These are phyloP conservation scores for Diaporthe citri DNA, from an alignment of 2,329 filamentous ascomycete genomes.

Conservation along the genomic window DNA sequence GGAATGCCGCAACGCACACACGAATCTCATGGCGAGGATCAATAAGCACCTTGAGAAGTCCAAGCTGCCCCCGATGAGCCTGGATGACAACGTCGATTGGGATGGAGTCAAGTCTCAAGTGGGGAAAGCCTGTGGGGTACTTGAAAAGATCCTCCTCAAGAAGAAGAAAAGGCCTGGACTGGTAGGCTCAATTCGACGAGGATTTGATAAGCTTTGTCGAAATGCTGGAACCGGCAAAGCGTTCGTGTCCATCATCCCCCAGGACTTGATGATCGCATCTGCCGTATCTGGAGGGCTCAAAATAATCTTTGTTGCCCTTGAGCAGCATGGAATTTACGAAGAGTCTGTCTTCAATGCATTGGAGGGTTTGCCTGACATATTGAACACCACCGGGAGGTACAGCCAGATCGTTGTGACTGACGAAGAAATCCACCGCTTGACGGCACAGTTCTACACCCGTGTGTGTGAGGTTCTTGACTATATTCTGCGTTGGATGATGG, in stretches of 20 bases:
- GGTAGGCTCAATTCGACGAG: background rate
- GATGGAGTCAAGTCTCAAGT: background rate
- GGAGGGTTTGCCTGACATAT: background rate
- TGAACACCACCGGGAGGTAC: background rate
- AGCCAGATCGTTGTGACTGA: background rate
- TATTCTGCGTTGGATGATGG: background rate
- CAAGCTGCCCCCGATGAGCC: background rate
- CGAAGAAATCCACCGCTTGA: background rate
- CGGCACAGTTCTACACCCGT: background rate
- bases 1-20: background rate
- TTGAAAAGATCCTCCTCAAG: background rate
- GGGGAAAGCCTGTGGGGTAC: background rate
- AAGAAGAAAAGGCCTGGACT: background rate
- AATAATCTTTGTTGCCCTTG: background rate
- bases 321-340: background rate
- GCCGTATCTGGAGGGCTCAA: background rate
- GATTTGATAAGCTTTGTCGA: background rate
- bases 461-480: background rate
- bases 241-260: background rate
- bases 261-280: background rate
- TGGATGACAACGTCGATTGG: background rate
- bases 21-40: background rate
- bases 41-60: background rate
- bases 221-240: background rate
- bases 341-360: background rate